Evolutionary conservation across 176 grass and related monocot species (phyloP), one percentile per base, ranked within the genome.

Genomic region (Alloteropsis semialata): DNA sequence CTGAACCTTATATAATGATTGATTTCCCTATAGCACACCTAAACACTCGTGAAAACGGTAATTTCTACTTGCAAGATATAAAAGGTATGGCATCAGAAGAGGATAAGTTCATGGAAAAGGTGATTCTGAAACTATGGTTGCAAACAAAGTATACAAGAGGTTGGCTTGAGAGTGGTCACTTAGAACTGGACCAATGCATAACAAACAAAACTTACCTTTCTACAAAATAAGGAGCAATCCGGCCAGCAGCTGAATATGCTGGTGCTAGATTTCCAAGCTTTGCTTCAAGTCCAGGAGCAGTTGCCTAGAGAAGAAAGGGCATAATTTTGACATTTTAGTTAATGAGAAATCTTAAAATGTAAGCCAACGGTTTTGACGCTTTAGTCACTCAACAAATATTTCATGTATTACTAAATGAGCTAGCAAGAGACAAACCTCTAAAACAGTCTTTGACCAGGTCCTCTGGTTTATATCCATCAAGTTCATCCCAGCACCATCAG

Each of bases 401-500:
- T n/a, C 74, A 73, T 70, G 54, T 69, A 75, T 13, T 75, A 53
- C 10, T 19, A 44, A 75, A 36, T 55, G 14, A 82, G 12, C 22
- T 64, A 70, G 2, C n/a, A 74, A 66, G 76, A 50, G n/a, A 65
- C 71, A 24, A 76, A 98, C 96, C 91, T 98, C 92, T 77, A 98
- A 87, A 90, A 79, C 89, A 83, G 76, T 58, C 48, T 88, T 95
- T 30, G 92, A 95, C 96, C 92, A 98, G 55, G 62, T 59, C 30
- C 92, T 92, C 17, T 87, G 56, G 68, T 92, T 95, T 86, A 98
- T 92, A 84, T 95, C 96, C 96, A 98, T 98, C 85, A 98, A 95
- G 64, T 95, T 98, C 96, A 98, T 98, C 72, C 96, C 96, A 57
- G 96, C 90, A 48, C 92, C 96, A 45, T 98, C 96, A 73, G 96